phyloP scores from a whole-genome alignment of 1,284 basidiomycete species.

The Inonotus hispidus region DNA sequence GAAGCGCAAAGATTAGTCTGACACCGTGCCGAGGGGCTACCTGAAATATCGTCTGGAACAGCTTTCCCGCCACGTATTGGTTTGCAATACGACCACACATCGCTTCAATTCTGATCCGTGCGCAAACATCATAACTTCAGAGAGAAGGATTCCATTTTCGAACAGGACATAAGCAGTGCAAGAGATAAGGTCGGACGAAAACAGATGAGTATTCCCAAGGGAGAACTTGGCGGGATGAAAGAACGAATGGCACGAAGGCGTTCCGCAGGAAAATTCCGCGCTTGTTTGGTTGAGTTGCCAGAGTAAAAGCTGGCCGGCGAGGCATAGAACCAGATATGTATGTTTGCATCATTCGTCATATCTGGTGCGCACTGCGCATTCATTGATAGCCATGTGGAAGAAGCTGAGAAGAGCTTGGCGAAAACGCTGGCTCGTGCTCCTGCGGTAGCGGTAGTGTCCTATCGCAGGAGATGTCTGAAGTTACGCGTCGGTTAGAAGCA shows the following conservation, averaged over 20 bases:
- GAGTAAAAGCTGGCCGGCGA: not conserved
- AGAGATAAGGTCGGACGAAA: not conserved
- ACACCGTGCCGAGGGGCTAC: not conserved
- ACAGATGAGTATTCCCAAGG: not conserved
- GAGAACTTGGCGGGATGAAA: not conserved
- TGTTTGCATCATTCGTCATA: not conserved
- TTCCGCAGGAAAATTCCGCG: not conserved
- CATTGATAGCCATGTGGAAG: not conserved
- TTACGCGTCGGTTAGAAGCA: not conserved
- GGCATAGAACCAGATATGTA: not conserved
- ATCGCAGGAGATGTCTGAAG: not conserved
- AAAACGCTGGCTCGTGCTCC: not conserved
- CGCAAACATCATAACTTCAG: not conserved
- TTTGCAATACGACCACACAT: not conserved
- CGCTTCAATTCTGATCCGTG: too few relatives aligned
- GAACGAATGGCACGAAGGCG: not conserved
- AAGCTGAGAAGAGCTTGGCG: not conserved
- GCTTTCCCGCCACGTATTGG: not conserved
- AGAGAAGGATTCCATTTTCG: not conserved
- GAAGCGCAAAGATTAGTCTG: not conserved
- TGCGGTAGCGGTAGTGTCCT: not conserved
- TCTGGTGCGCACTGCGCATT: not conserved
- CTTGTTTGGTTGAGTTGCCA: not conserved
- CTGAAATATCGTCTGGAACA: not conserved
- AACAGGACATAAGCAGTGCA: not conserved